Evolutionary conservation across 306 rosid species (phyloP).

Genomic region (Vigna nakashimae): DNA sequence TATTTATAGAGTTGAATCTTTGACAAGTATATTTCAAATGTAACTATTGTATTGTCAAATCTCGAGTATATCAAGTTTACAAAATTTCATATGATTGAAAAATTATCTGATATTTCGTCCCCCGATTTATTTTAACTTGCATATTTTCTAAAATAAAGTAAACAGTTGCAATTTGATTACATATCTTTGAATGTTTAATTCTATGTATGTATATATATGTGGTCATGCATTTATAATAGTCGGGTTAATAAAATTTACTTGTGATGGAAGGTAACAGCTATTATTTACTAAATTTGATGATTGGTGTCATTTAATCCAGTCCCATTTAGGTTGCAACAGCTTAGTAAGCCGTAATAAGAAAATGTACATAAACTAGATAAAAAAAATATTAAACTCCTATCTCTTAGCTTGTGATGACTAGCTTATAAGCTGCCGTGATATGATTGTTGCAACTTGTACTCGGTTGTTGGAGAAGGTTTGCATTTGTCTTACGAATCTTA

Average conservation of each 20-base stretch:
- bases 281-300: no score
- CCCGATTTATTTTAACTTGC: not conserved
- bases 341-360: no score
- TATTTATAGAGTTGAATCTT: slow-evolving; percentile 16
- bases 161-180: not conserved
- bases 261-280: no score
- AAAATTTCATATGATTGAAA: not conserved
- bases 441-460: slow-evolving; percentile 26
- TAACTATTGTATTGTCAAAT: not conserved
- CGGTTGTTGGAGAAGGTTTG: slow-evolving; percentile 21
- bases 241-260: no score
- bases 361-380: slow-evolving; percentile 1
- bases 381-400: not conserved
- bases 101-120: not conserved
- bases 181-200: not conserved
- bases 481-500: slow-evolving; percentile 16
- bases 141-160: not conserved
- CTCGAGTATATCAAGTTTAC: no score
- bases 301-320: no score
- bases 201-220: no score
- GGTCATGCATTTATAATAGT: no score
- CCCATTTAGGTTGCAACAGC: no score
- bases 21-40: not conserved
- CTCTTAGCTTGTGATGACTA: slow-evolving; percentile 5
- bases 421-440: slow-evolving; percentile 5